A percentile compares a stretch with the other conserved stretches of the same genome.
These are phyloP conservation scores for Craterostigma plantagineum DNA, from an alignment of 257 asterid species.

Conservation along the genomic window DNA sequence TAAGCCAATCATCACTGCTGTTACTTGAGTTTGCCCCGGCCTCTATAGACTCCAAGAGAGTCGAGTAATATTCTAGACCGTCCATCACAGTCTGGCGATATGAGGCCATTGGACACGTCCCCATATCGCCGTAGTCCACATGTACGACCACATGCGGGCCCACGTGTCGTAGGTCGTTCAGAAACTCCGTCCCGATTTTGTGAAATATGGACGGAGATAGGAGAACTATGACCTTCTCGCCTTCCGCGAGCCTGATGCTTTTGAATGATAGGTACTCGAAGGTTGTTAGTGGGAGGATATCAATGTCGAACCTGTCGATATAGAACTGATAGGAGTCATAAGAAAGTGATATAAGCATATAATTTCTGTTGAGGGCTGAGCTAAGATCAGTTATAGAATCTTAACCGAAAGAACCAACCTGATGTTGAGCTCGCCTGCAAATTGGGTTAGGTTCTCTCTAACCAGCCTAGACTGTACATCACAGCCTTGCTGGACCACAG, in stretches of 20 bases:
- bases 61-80: conserved; percentile 75
- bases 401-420: conserved; percentile 10
- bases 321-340: no score
- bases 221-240: conserved; percentile 51
- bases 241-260: conserved; percentile 55
- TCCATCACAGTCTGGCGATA: conserved; percentile 64
- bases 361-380: no score
- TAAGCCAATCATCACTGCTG: conserved; percentile 33
- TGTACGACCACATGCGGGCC: conserved; percentile 80
- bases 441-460: conserved; percentile 38
- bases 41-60: conserved; percentile 63
- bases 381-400: no score
- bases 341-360: no score
- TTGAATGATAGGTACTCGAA: conserved; percentile 58
- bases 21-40: conserved; percentile 29
- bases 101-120: conserved; percentile 14
- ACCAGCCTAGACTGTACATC: conserved; percentile 47
- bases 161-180: conserved; percentile 52
- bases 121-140: conserved; percentile 19
- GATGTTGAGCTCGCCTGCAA: conserved; percentile 55
- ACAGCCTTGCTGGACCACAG: conserved; percentile 58
- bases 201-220: conserved; percentile 63
- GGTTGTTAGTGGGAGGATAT: conserved; percentile 30
- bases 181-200: conserved; percentile 46
- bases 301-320: conserved; percentile 27